Evolutionary conservation across 2,329 filamentous ascomycete genomes (phyloP).

Genomic region (Fonsecaea pedrosoi): DNA sequence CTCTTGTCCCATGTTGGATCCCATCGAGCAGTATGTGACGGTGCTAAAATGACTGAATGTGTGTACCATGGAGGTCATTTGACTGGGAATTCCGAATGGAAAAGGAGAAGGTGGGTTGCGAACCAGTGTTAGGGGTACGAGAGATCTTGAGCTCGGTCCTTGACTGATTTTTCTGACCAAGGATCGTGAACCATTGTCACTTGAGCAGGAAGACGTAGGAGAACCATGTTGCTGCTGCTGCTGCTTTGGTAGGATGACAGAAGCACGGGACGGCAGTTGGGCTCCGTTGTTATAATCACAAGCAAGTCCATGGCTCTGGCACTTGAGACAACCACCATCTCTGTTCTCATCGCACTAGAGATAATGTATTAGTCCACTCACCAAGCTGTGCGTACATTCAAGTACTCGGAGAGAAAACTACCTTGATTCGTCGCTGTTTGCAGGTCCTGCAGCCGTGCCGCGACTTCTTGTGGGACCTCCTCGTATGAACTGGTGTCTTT

Average conservation of each 20-base stretch:
- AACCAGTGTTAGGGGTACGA: slow-evolving; percentile 5
- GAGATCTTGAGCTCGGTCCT: background rate
- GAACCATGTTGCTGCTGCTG: background rate
- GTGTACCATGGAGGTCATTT: slow-evolving; percentile 26
- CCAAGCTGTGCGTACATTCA: background rate
- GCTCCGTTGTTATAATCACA: slow-evolving; percentile 26
- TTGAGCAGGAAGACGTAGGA: background rate
- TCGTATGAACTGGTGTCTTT: slow-evolving; percentile 15
- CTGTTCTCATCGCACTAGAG: slow-evolving; percentile 30
- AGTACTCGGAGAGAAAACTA: background rate
- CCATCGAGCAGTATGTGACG: slow-evolving; percentile 25
- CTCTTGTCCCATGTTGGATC: slow-evolving; percentile 26
- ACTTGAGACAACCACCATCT: slow-evolving; percentile 30
- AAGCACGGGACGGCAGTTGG: background rate
- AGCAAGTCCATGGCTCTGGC: slow-evolving; percentile 23
- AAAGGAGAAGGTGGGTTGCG: background rate
- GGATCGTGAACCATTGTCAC: background rate
- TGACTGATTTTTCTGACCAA: background rate
- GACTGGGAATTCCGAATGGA: slow-evolving; percentile 12
- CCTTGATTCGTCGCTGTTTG: slow-evolving; percentile 32
- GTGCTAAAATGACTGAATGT: slow-evolving; percentile 31
- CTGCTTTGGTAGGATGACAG: slow-evolving; percentile 13
- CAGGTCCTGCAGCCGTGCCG: slow-evolving; percentile 28
- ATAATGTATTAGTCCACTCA: background rate
- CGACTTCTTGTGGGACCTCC: slow-evolving; percentile 32